phyloP scores from a whole-genome alignment of 2,329 filamentous ascomycete species.

The Trichoderma arundinaceum region DNA sequence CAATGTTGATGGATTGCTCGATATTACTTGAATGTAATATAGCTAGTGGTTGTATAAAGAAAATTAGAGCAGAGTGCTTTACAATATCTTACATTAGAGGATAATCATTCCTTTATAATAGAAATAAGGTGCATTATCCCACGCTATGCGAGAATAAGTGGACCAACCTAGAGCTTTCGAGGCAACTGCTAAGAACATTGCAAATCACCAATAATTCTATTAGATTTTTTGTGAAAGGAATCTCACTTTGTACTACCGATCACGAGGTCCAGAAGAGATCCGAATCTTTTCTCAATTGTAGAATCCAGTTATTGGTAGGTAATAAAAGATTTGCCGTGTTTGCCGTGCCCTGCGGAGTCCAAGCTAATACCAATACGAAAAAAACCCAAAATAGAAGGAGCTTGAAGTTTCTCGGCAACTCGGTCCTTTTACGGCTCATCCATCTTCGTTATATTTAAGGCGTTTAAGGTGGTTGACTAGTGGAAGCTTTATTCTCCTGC shows the following conservation, averaged over 20 bases:
- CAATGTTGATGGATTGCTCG: neutral
- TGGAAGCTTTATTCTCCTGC: neutral
- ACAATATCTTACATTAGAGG: too few relatives aligned
- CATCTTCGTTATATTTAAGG: neutral
- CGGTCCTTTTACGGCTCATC: conserved; percentile 23
- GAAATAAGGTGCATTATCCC: too few relatives aligned
- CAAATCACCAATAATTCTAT: neutral
- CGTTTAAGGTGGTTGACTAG: neutral
- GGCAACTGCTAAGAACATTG: neutral
- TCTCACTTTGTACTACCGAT: too few relatives aligned
- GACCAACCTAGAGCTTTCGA: neutral
- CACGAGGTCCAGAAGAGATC: too few relatives aligned
- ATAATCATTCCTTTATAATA: neutral
- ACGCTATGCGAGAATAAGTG: neutral
- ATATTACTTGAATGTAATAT: too few relatives aligned
- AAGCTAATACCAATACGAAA: conserved; percentile 8
- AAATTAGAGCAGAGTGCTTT: too few relatives aligned
- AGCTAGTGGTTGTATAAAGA: too few relatives aligned
- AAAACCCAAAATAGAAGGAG: conserved; percentile 25
- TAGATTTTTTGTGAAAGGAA: too few relatives aligned
- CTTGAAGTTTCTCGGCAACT: conserved; percentile 13
- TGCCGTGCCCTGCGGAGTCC: neutral
- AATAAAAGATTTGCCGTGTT: conserved; percentile 9
- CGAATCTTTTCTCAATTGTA: too few relatives aligned
- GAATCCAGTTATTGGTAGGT: neutral